Conservation (phyloP, 192 early-diverging fungal species). For the Linnemannia zychae region DNA sequence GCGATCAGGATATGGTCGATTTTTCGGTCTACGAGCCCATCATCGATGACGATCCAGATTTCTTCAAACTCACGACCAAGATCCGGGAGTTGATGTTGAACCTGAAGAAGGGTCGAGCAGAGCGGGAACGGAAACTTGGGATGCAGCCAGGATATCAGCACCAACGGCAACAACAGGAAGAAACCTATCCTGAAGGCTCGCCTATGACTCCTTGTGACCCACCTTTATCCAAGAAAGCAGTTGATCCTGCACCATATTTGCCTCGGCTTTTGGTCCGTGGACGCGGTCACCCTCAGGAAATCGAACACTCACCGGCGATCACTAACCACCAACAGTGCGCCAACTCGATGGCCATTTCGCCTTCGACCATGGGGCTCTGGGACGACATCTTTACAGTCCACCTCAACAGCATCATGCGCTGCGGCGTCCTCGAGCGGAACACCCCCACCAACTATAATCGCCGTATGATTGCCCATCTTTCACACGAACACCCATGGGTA, state of each 20-base stretch:
- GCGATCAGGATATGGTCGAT: slow-evolving; percentile 40
- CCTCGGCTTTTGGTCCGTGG: slow-evolving; percentile 35
- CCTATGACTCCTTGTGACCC: neutral
- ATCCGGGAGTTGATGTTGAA: slow-evolving; percentile 48
- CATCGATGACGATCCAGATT: neutral
- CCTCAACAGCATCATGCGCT: slow-evolving; percentile 17
- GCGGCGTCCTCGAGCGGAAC: slow-evolving; percentile 27
- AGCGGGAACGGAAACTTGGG: slow-evolving; percentile 36
- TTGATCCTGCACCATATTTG: neutral
- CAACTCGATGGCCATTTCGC: slow-evolving; percentile 37
- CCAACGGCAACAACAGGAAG: neutral
- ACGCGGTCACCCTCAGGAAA: slow-evolving; percentile 23
- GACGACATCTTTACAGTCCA: slow-evolving; percentile 50
- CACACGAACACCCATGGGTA: neutral
- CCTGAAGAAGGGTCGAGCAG: slow-evolving; percentile 29
- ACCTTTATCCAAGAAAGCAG: neutral
- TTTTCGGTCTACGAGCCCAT: neutral
- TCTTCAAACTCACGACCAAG: slow-evolving; percentile 8
- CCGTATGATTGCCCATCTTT: neutral
- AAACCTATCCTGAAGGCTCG: neutral
- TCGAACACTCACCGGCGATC: slow-evolving; percentile 41
- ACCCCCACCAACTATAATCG: neutral
- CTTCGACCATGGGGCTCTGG: slow-evolving; percentile 36
- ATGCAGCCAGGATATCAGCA: neutral
- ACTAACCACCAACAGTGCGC: slow-evolving; percentile 40